A percentile compares a stretch with the other conserved stretches of the same genome.
phyloP scores from a whole-genome alignment of 2,329 filamentous ascomycete genomes.

The Lomentospora prolificans region DNA sequence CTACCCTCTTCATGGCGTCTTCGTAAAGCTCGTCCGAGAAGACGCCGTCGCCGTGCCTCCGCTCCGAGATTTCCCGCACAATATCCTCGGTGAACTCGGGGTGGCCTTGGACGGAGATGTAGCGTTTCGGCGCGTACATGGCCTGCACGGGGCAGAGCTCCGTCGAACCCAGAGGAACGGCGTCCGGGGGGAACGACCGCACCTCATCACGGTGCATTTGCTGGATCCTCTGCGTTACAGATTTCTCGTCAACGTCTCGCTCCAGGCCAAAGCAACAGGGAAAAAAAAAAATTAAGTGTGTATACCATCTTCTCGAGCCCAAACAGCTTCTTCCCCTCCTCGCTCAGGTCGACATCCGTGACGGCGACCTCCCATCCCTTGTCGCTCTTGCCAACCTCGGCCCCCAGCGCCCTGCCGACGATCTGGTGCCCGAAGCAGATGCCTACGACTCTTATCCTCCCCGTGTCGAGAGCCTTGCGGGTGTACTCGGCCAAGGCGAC shows the following conservation, averaged over 20 bases:
- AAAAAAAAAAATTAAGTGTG: not conserved
- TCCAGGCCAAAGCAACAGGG: too few species aligned
- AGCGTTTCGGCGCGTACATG: slow-evolving; percentile 57
- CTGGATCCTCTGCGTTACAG: slow-evolving; percentile 50
- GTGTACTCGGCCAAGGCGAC: slow-evolving; percentile 61
- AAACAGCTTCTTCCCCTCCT: slow-evolving; percentile 63
- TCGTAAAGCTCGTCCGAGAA: slow-evolving; percentile 60
- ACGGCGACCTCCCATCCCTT: slow-evolving; percentile 78
- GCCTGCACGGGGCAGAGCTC: slow-evolving; percentile 65
- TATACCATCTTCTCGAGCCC: slow-evolving; percentile 48
- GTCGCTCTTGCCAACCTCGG: slow-evolving; percentile 54
- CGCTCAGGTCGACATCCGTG: slow-evolving; percentile 55
- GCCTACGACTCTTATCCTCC: slow-evolving; percentile 61
- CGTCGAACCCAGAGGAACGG: slow-evolving; percentile 55
- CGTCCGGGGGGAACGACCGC: slow-evolving; percentile 48
- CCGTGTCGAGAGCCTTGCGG: slow-evolving; percentile 45
- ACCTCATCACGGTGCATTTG: slow-evolving; percentile 84
- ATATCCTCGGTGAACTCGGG: slow-evolving; percentile 73
- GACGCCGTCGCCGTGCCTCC: slow-evolving; percentile 55
- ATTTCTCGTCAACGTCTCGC: not conserved
- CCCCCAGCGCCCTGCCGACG: slow-evolving; percentile 61
- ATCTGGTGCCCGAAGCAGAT: slow-evolving; percentile 88
- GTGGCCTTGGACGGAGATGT: slow-evolving; percentile 77
- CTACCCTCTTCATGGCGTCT: slow-evolving; percentile 57
- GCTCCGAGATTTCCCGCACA: slow-evolving; percentile 55